Base-by-base conservation (phyloP, 257 asterid genomes). In the Solanum rostratum region DNA sequence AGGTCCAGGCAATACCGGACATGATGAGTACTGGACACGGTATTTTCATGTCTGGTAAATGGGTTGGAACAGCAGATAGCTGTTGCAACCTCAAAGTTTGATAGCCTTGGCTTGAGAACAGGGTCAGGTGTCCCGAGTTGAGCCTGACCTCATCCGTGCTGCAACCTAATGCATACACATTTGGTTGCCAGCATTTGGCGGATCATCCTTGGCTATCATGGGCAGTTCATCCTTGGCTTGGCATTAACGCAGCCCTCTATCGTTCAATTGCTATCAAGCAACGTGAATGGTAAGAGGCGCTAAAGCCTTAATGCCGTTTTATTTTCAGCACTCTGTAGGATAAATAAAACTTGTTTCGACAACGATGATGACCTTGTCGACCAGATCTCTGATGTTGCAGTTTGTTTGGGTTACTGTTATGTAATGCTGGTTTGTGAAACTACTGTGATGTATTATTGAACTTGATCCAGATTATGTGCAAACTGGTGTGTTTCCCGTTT, bases 131-230 rank as follows among this genome's bases (percentile, higher is more conserved):
- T 39, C 86, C 27, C 24, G 55, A 49, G 76, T 43, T 4, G 69
- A 86, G 80, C 39, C 81, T 85, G 81, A 54, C 82, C 90, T 85
- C 90, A 71, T 86, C 87, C 55, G 57, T 27, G 30, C 46, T n/a
- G 83, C 88, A 86, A 84, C 90, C 91, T 81, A 88, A 79, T 87
- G 87, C 59, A 85, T 63, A 84, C 84, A 66, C 91, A 69, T 88
- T 87, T 85, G 86, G 93, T 86, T 89, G 89, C 84, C 85, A 73
- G 78, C 55, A 46, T 52, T 10, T 73, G 97, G 95, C 94, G 92
- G 89, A 29, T 89, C 97, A 93, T 94, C 87, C 97, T 93, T 94
- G 98, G 98, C 97, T 94, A 81, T 81, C 83, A 52, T 43, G 57
- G 84, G 84, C 84, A 81, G 29, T 81, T 81, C 84, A 81, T 81